Conservation (phyloP, 768 basidiomycete species). For the Coprinopsis strossmayeri region DNA sequence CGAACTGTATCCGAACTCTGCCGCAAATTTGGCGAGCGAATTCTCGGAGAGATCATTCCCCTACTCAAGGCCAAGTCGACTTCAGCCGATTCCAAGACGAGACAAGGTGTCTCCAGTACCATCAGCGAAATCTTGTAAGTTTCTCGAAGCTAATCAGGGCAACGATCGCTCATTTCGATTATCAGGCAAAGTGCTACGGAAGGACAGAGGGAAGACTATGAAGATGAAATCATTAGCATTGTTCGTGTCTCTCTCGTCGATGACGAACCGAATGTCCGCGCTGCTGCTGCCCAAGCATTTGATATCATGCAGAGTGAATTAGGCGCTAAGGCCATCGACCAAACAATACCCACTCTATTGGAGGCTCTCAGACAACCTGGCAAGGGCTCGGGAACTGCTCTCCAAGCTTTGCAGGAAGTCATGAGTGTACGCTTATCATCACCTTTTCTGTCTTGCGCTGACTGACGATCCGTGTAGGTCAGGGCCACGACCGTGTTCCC, state of each 20-base stretch:
- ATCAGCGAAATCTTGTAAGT: slow-evolving; percentile 83
- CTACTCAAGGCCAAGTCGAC: slow-evolving; percentile 64
- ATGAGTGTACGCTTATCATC: slow-evolving; percentile 62
- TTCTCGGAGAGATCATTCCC: slow-evolving; percentile 76
- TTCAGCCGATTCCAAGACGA: slow-evolving; percentile 56
- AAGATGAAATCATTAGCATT: slow-evolving; percentile 81
- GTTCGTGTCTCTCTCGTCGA: slow-evolving; percentile 86
- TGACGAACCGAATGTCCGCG: slow-evolving; percentile 75
- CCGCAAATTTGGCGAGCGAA: slow-evolving; percentile 91
- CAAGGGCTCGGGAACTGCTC: slow-evolving; percentile 88
- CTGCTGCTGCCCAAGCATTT: slow-evolving; percentile 84
- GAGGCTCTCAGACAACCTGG: slow-evolving; percentile 93
- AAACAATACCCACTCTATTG: slow-evolving; percentile 91
- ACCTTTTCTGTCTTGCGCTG: background rate
- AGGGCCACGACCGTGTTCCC: slow-evolving; percentile 96
- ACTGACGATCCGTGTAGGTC: slow-evolving; percentile 54
- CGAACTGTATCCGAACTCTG: slow-evolving; percentile 85
- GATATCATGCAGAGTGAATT: slow-evolving; percentile 91
- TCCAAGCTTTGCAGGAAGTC: slow-evolving; percentile 89
- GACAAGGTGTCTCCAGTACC: slow-evolving; percentile 84
- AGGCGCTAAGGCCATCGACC: slow-evolving; percentile 87
- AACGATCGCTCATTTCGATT: slow-evolving; percentile 6
- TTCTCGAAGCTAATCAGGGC: background rate
- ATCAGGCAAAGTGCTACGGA: slow-evolving; percentile 78
- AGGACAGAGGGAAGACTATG: slow-evolving; percentile 78